A percentile compares a stretch with the other conserved stretches of the same genome.
Evolutionary conservation across 352 stramenopile species (phyloP).

Genomic region (Phytophthora boehmeriae): DNA sequence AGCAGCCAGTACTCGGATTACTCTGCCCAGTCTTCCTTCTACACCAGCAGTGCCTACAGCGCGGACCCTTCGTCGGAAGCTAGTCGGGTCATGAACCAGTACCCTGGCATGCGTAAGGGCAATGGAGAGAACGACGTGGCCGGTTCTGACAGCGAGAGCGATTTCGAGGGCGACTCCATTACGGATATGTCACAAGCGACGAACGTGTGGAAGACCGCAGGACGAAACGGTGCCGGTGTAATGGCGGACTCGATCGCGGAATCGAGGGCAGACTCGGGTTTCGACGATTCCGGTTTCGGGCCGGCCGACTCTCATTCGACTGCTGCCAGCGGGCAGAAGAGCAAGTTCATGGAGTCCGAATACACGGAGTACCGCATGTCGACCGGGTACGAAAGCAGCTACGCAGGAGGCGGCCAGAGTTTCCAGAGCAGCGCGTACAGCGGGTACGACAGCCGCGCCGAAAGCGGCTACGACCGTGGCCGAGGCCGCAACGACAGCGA

Average conservation of each 20-base stretch:
- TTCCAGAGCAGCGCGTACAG: conserved; percentile 21
- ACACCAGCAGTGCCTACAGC: conserved; percentile 30
- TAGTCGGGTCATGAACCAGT: conserved; percentile 28
- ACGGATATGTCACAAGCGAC: conserved; percentile 42
- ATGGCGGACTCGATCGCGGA: conserved; percentile 23
- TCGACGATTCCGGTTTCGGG: conserved; percentile 8
- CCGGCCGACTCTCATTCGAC: conserved; percentile 28
- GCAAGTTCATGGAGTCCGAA: conserved; percentile 30
- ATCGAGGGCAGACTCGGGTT: neutral
- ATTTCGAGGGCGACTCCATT: conserved; percentile 48
- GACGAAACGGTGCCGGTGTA: conserved; percentile 15
- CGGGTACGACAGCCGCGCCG: conserved; percentile 25
- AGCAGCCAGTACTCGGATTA: conserved; percentile 39
- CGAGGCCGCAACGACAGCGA: conserved; percentile 22
- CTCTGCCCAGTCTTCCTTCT: conserved; percentile 31
- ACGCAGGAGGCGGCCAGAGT: conserved; percentile 10
- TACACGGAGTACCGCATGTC: conserved; percentile 39
- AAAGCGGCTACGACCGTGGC: conserved; percentile 35
- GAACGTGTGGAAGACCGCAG: conserved; percentile 35
- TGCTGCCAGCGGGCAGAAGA: conserved; percentile 21
- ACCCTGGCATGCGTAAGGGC: conserved; percentile 27
- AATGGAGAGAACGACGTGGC: conserved; percentile 35
- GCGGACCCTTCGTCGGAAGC: conserved; percentile 13
- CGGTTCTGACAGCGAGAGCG: conserved; percentile 43
- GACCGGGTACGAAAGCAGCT: conserved; percentile 26